phyloP scores from a whole-genome alignment of 1,284 basidiomycete genomes.

The Ustilago loliicola region DNA sequence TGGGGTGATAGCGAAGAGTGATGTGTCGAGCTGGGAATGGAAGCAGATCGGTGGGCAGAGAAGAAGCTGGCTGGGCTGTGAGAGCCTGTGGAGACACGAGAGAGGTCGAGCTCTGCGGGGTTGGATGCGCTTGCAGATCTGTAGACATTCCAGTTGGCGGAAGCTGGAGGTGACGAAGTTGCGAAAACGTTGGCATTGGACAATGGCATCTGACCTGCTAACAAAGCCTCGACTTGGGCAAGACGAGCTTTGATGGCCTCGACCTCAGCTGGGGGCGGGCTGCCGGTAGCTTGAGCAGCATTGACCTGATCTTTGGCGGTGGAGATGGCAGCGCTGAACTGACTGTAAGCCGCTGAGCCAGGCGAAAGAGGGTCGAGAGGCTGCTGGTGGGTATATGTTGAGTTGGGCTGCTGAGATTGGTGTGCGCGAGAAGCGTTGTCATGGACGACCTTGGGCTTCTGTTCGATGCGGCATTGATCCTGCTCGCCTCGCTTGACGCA shows the following conservation, averaged over 20 bases:
- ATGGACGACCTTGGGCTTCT: conserved; percentile 49
- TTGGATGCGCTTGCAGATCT: conserved; percentile 21
- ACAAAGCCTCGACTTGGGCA: conserved; percentile 61
- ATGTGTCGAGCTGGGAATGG: conserved; percentile 21
- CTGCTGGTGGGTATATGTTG: conserved; percentile 11
- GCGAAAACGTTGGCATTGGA: conserved; percentile 32
- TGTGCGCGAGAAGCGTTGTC: conserved; percentile 11
- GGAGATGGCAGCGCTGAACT: conserved; percentile 47
- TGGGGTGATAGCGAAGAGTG: conserved; percentile 34
- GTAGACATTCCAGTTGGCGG: conserved; percentile 46
- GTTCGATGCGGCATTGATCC: conserved; percentile 59
- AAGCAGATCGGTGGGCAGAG: conserved; percentile 24
- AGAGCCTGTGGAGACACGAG: conserved; percentile 25
- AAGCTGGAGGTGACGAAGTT: conserved; percentile 28
- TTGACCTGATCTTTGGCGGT: conserved; percentile 41
- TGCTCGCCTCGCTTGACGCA: conserved; percentile 68
- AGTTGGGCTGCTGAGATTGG: conserved; percentile 18
- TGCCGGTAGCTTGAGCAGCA: conserved; percentile 26
- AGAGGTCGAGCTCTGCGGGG: conserved; percentile 27
- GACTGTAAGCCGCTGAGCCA: conserved; percentile 36
- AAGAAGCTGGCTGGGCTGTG: conserved; percentile 27
- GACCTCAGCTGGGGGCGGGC: conserved; percentile 54
- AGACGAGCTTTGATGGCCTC: conserved; percentile 67
- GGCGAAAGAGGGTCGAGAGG: conserved; percentile 37
- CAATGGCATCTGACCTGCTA: conserved; percentile 43